Conservation (phyloP, 2,329 filamentous ascomycete species). For the Colletotrichum godetiae region DNA sequence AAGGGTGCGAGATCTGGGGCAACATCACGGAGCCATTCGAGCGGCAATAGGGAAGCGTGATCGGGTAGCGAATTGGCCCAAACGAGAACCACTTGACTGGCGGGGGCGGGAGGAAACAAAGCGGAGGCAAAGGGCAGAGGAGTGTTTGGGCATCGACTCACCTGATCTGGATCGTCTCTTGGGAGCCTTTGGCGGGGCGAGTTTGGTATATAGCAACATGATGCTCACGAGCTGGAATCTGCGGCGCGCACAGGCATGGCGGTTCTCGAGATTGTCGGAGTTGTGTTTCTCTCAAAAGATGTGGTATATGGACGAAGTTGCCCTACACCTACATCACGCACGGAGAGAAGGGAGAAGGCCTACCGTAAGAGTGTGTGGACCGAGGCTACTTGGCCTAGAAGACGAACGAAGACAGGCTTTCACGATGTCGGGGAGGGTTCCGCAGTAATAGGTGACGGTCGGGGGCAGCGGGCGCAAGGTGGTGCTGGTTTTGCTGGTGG, state of each 20-base stretch:
- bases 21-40: constrained; percentile 26
- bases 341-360: constrained; percentile 13
- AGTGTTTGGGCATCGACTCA: constrained; percentile 48
- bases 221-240: constrained; percentile 37
- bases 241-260: constrained; percentile 32
- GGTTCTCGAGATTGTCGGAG: constrained; percentile 1
- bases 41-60: constrained; percentile 19
- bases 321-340: constrained; percentile 31
- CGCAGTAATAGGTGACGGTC: constrained; percentile 22
- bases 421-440: constrained; percentile 31
- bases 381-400: constrained; percentile 32
- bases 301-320: constrained; percentile 20
- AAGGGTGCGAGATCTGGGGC: not conserved
- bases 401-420: constrained; percentile 29
- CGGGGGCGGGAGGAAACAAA: constrained; percentile 4
- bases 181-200: constrained; percentile 67
- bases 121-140: not conserved
- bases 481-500: constrained; percentile 8
- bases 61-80: not conserved
- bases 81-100: constrained; percentile 11
- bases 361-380: constrained; percentile 22
- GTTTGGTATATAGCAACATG: constrained; percentile 70
- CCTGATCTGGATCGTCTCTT: constrained; percentile 70
- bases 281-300: constrained; percentile 19
- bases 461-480: constrained; percentile 16